Conservation (phyloP, 371 early-diverging fungal genomes). For the Capillidium heterosporum region DNA sequence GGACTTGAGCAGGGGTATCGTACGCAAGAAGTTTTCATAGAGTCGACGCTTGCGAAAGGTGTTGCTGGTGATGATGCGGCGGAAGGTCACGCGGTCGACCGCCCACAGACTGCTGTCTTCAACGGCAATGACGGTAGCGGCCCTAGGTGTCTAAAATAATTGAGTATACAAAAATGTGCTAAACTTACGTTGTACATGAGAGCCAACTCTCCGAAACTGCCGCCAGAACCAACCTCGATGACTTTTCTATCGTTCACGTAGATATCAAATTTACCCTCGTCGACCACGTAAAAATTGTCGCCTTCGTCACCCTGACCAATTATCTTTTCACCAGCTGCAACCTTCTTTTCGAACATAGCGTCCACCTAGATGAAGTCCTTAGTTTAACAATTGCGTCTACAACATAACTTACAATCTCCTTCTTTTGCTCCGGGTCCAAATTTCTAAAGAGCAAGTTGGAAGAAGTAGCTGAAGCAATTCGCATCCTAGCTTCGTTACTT, state of each 20-base stretch:
- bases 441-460: constrained; percentile 2
- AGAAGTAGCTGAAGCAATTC: constrained; percentile 5
- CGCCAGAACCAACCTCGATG: constrained; percentile 56
- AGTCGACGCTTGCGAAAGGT: constrained; percentile 77
- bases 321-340: constrained; percentile 48
- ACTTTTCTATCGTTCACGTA: constrained; percentile 62
- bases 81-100: constrained; percentile 85
- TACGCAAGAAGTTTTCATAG: constrained; percentile 85
- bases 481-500: not conserved
- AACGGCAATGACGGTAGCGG: constrained; percentile 85
- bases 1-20: constrained; percentile 62
- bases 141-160: constrained; percentile 41
- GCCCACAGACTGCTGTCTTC: constrained; percentile 83
- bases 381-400: not conserved
- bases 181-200: constrained; percentile 74
- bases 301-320: constrained; percentile 94
- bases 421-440: constrained; percentile 1
- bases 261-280: constrained; percentile 86
- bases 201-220: constrained; percentile 93
- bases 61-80: constrained; percentile 84
- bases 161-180: not conserved
- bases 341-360: constrained; percentile 87
- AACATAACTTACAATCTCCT: not conserved
- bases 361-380: constrained; percentile 22
- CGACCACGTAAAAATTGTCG: constrained; percentile 95